Percentiles rank a stretch among this genome's conserved stretches.
phyloP scores from a whole-genome alignment of 2,329 filamentous ascomycete genomes.

The Ampelomyces quisqualis region DNA sequence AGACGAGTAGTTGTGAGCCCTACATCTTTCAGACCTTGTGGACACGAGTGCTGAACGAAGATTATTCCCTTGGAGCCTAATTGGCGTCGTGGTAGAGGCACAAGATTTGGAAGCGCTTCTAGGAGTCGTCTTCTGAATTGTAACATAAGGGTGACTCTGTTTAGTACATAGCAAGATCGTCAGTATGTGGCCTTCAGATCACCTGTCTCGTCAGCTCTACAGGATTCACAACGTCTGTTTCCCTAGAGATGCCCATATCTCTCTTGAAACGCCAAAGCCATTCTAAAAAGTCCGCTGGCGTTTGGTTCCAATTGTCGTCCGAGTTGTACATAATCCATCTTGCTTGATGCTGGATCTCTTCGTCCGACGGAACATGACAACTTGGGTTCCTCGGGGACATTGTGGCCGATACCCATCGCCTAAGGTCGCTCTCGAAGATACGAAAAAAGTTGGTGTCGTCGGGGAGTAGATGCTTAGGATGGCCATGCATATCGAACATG shows the following conservation, averaged over 20 bases:
- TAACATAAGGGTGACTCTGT: no score
- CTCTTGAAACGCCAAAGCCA: slow-evolving; percentile 37
- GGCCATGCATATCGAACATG: slow-evolving; percentile 8
- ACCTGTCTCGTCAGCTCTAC: neutral
- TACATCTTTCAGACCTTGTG: no score
- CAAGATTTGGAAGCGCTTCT: no score
- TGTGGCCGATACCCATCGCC: slow-evolving; percentile 26
- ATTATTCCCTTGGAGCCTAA: no score
- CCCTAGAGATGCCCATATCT: slow-evolving; percentile 18
- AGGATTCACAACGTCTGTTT: neutral
- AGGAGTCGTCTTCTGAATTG: no score
- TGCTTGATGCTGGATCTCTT: slow-evolving; percentile 37
- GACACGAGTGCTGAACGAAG: no score
- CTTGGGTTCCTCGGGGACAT: slow-evolving; percentile 27
- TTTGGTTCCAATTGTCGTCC: slow-evolving; percentile 43
- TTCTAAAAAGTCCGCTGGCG: slow-evolving; percentile 36
- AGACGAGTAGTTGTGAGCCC: slow-evolving; percentile 8
- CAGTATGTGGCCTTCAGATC: neutral
- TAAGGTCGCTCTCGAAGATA: slow-evolving; percentile 21
- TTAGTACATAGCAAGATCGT: no score
- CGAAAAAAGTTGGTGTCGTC: slow-evolving; percentile 22
- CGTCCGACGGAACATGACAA: slow-evolving; percentile 29
- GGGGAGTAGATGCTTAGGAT: slow-evolving; percentile 6
- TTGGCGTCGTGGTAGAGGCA: no score
- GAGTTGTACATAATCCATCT: slow-evolving; percentile 37